A percentile compares a stretch with the other conserved stretches of the same genome.
phyloP scores from a whole-genome alignment of 73 alveolate species.

The Diophrys appendiculata region DNA sequence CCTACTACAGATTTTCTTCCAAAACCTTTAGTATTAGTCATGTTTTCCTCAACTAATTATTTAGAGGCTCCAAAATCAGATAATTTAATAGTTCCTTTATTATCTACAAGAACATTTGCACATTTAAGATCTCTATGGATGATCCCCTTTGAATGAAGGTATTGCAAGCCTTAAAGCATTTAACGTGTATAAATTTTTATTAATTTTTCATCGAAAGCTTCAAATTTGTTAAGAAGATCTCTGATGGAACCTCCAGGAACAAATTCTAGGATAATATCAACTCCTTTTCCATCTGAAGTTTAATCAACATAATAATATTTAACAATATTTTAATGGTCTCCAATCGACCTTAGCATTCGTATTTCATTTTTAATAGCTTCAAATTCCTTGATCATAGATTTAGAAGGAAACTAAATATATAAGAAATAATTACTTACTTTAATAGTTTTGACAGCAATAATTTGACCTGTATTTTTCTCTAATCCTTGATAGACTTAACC shows the following conservation, averaged over 20 bases:
- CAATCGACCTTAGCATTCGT: constrained; percentile 40
- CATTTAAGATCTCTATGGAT: constrained; percentile 87
- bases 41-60: constrained; percentile 14
- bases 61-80: constrained; percentile 87
- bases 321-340: constrained; percentile 68
- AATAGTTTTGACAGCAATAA: constrained; percentile 80
- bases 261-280: constrained; percentile 71
- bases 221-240: constrained; percentile 46
- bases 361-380: constrained; percentile 63
- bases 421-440: constrained; percentile 23
- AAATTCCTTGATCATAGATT: constrained; percentile 33
- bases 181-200: constrained; percentile 60
- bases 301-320: constrained; percentile 69
- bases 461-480: constrained; percentile 71
- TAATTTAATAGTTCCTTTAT: constrained; percentile 67
- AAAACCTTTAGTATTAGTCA: constrained; percentile 11
- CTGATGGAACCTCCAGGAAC: constrained; percentile 74
- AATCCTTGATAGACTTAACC: constrained; percentile 91
- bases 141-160: constrained; percentile 69
- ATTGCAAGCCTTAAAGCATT: constrained; percentile 73
- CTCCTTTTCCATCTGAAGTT: constrained; percentile 33
- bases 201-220: constrained; percentile 57
- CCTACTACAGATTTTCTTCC: constrained; percentile 36
- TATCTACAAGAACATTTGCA: constrained; percentile 79
- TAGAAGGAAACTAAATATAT: constrained; percentile 5